Base-by-base conservation (phyloP, 108 stramenopile species). In the Fistulifera solaris region DNA sequence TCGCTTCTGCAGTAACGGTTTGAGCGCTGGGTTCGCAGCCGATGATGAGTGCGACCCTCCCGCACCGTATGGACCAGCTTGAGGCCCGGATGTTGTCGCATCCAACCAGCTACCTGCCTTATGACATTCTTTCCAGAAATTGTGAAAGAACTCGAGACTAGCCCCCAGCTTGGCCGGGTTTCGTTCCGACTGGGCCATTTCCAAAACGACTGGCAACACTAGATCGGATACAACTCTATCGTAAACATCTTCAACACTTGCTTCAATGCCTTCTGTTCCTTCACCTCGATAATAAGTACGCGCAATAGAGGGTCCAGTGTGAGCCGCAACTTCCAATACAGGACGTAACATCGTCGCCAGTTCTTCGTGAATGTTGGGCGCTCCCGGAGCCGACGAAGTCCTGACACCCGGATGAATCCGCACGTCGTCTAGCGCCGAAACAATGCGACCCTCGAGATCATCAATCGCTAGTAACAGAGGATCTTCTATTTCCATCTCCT, bases 101-200 rank as follows among this genome's bases (percentile, higher is more conserved):
- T 92, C 86, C 44, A 87, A 56, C 65, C 74, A 92, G 59, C 81
- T 83, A 1, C 85, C 90, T 24, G 74, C 63, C 54, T 71, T 83
- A 17, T 72, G 62, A 55, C 70, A 81, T 57, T 87, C 90, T 27
- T 61, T 74, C 52, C 63, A 81, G 28, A 92, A 59, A 13, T 55
- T 52, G 41, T 77, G 79, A 59, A 92, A 92, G 42, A 88, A 71
- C 27, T 76, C 74, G 22, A 92, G 59, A 52, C 68, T 58, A 8
- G 80, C 84, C 4, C 68, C 72, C 17, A 86, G 78, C 49, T 83
- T 87, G 21, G 84, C 75, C 6, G 86, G 72, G 18, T 70, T 73
- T 16, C 66, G 63, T 51, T 92, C 90, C 14, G 75, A 73, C 51
- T 92, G 90, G 15, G 82, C 81, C 51, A 73, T 73, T 58, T 92